phyloP scores from a whole-genome alignment of 2,329 filamentous ascomycete genomes.

The Nectriaceae sp. region DNA sequence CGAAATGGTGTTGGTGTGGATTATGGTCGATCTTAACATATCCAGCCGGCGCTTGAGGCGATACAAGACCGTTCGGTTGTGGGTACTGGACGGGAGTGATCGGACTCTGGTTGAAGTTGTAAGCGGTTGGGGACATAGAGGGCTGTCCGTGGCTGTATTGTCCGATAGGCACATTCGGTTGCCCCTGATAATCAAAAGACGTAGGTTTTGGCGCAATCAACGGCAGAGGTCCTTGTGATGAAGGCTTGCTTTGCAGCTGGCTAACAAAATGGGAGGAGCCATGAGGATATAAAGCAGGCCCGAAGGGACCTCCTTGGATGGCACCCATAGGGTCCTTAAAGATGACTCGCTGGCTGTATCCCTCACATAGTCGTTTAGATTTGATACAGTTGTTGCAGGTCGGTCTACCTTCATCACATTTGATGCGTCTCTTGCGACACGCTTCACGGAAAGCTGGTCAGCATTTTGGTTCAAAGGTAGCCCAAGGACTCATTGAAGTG shows the following conservation, averaged over 20 bases:
- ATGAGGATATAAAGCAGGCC: slow-evolving; percentile 43
- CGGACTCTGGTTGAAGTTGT: slow-evolving; percentile 22
- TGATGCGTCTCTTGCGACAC: slow-evolving; percentile 92
- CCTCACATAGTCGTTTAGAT: slow-evolving; percentile 81
- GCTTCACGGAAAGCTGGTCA: slow-evolving; percentile 51
- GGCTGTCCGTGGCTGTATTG: slow-evolving; percentile 18
- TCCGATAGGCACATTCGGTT: slow-evolving; percentile 15
- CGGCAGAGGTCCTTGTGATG: slow-evolving; percentile 40
- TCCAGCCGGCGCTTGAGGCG: slow-evolving; percentile 11
- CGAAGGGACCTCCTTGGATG: slow-evolving; percentile 49
- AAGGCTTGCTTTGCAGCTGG: slow-evolving; percentile 38
- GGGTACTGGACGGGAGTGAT: slow-evolving; percentile 14
- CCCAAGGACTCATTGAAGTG: neutral
- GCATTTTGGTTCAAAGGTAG: slow-evolving; percentile 8
- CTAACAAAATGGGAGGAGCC: slow-evolving; percentile 35
- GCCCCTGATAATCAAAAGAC: slow-evolving; percentile 32
- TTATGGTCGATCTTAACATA: slow-evolving; percentile 17
- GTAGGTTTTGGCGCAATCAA: slow-evolving; percentile 55
- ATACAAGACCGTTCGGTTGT: slow-evolving; percentile 13
- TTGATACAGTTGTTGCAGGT: slow-evolving; percentile 84
- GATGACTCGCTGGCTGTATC: slow-evolving; percentile 78
- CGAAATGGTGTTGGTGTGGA: slow-evolving; percentile 17
- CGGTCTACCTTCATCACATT: slow-evolving; percentile 89
- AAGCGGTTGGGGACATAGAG: slow-evolving; percentile 12
- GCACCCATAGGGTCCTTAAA: slow-evolving; percentile 67